Percentiles rank a stretch among this genome's conserved stretches.
These are phyloP conservation scores for Hansenula anomala DNA, from an alignment of 1,139 yeast species.

Conservation along the genomic window DNA sequence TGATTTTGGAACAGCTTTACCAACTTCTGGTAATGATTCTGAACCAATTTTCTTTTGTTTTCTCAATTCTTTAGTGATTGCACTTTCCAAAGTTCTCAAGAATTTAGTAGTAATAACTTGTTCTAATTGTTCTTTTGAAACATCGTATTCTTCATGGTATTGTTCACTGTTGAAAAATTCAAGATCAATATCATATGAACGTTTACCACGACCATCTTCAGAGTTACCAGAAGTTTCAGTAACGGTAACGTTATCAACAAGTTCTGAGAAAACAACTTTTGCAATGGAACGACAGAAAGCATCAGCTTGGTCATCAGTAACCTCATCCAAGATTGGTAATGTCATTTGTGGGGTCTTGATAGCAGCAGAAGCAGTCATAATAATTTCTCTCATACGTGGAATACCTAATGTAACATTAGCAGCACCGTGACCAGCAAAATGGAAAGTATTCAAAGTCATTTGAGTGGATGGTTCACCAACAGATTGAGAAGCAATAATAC, in stretches of 20 bases:
- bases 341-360: conserved; percentile 99
- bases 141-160: conserved; percentile 85
- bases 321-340: conserved; percentile 74
- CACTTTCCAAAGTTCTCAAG: conserved; percentile 64
- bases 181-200: conserved; percentile 72
- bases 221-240: conserved; percentile 78
- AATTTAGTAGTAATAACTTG: conserved; percentile 59
- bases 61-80: conserved; percentile 75
- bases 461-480: conserved; percentile 99
- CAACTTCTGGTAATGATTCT: conserved; percentile 57
- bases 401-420: conserved; percentile 99
- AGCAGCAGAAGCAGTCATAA: conserved; percentile 95
- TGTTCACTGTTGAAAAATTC: conserved; percentile 73
- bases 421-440: conserved; percentile 99
- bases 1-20: conserved; percentile 63
- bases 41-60: conserved; percentile 58
- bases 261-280: conserved; percentile 79
- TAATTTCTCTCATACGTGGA: conserved; percentile 99
- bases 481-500: conserved; percentile 97
- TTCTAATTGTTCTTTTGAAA: conserved; percentile 75
- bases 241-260: conserved; percentile 80
- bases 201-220: conserved; percentile 47
- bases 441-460: conserved; percentile 99
- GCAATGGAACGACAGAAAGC: conserved; percentile 91
- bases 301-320: conserved; percentile 82